phyloP scores from a whole-genome alignment of 345 rosid species.

The Psidium friedrichsthalianum region DNA sequence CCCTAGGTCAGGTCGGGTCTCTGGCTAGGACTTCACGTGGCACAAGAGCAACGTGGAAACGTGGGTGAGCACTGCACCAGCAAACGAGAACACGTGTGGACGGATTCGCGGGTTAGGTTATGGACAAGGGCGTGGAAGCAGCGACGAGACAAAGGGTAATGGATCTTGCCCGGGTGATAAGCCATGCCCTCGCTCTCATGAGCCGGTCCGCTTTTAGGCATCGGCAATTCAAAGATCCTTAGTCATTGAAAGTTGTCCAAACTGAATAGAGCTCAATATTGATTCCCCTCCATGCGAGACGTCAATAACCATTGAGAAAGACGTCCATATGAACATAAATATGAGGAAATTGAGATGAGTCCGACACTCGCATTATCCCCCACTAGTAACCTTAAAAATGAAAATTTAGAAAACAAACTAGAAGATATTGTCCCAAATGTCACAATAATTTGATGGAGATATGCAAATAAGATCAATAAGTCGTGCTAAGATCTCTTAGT shows the following conservation, averaged over 20 bases:
- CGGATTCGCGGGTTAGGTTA: neutral
- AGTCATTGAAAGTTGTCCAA: neutral
- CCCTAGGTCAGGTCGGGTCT: too few relatives aligned
- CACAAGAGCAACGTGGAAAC: neutral
- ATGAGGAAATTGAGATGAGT: neutral
- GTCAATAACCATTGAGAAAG: neutral
- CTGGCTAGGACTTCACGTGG: neutral
- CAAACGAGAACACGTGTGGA: neutral
- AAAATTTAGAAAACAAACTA: too few relatives aligned
- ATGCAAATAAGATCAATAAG: neutral
- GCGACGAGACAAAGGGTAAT: neutral
- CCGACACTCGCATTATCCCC: neutral
- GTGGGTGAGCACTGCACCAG: fast-evolving
- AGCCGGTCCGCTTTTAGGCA: neutral
- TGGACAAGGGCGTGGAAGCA: neutral
- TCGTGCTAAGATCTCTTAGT: neutral
- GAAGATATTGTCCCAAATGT: neutral
- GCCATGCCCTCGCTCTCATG: neutral
- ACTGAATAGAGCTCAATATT: neutral
- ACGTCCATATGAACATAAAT: neutral
- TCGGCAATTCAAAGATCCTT: neutral
- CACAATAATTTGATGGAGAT: neutral
- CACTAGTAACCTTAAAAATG: neutral
- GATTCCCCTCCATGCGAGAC: neutral
- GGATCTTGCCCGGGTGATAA: neutral